Evolutionary conservation across 345 rosid genomes (phyloP), one percentile per base, ranked within the genome.

Genomic region (Salix caprea): DNA sequence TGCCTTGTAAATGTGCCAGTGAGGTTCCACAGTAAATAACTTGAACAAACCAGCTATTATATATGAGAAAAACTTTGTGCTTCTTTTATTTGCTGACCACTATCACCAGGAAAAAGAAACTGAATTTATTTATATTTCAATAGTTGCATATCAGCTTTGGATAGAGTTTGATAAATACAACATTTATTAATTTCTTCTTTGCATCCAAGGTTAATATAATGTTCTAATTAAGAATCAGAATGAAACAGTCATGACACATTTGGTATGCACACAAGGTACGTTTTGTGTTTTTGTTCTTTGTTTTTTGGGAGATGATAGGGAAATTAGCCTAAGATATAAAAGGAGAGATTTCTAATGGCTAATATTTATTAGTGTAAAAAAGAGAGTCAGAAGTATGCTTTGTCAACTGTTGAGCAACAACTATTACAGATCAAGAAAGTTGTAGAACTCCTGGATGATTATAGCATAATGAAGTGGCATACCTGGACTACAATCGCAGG

Each of bases 401-500:
- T 42, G 39, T 36, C n/a, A 60, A 58, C 16, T 40, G 14, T 48
- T 36, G 34, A 36, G 64, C 62, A 23, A 8, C 46, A 56, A 4
- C 68, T 42, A 40, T 36, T 36, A 39, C 32, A 5, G 39, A 68
- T 67, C 19, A 48, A 50, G 21, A 73, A 46, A 15, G 73, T 23
- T 39, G 39, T 36, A 23, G 68, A 58, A 36, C 37, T 67, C 48
- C 26, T 44, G 26, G 74, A 73, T 48, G 36, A 74, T 39, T 36
- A 32, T 67, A 79, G 42, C 58, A 50, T 32, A 67, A 70, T 72
- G 28, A 56, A 73, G 56, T 42, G 32, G 66, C 75, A 70, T 85
- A 91, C 99, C 98, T 77, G 87, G 89, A 80, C 68, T 90, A 84
- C 99, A 96, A 79, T 89, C 81, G 82, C 99, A 96, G 78, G 94